Percentiles rank a stretch among this genome's conserved stretches.
Evolutionary conservation across 805 yeast species (phyloP).

Genomic region (Lipomyces yamadae): DNA sequence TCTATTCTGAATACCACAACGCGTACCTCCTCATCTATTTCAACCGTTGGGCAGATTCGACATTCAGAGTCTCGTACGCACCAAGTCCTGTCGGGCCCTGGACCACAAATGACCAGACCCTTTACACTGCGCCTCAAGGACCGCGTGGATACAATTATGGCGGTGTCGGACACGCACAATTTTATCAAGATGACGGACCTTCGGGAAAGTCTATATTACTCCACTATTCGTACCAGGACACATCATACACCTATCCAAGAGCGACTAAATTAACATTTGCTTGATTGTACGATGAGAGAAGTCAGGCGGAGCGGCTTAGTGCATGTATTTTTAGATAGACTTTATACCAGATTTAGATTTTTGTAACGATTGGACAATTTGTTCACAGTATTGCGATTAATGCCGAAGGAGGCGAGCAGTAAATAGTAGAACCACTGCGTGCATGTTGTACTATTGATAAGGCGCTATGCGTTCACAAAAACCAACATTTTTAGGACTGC

Average conservation of each 20-base stretch:
- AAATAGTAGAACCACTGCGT: too few species aligned
- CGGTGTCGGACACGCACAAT: conserved; percentile 28
- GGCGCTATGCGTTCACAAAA: too few species aligned
- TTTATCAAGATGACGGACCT: conserved; percentile 14
- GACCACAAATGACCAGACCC: conserved; percentile 15
- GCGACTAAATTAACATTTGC: conserved; percentile 14
- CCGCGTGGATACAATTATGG: conserved; percentile 34
- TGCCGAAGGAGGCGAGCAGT: too few species aligned
- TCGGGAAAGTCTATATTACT: conserved; percentile 27
- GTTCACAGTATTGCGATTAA: too few species aligned
- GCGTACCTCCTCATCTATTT: conserved; percentile 28
- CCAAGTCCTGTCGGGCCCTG: conserved; percentile 36
- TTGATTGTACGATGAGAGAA: not conserved
- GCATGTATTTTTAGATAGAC: too few species aligned
- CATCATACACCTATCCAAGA: conserved; percentile 22
- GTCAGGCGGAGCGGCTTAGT: too few species aligned
- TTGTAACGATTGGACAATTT: too few species aligned
- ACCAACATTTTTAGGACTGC: too few species aligned
- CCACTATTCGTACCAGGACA: conserved; percentile 29
- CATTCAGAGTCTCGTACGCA: conserved; percentile 21
- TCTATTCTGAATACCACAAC: conserved; percentile 34
- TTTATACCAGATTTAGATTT: too few species aligned
- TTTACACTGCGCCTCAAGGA: conserved; percentile 20
- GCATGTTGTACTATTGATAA: too few species aligned
- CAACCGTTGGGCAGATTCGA: conserved; percentile 32